A percentile compares a stretch with the other conserved stretches of the same genome.
Evolutionary conservation across 1,139 yeast genomes (phyloP).

Genomic region (Hansenula anomala): DNA sequence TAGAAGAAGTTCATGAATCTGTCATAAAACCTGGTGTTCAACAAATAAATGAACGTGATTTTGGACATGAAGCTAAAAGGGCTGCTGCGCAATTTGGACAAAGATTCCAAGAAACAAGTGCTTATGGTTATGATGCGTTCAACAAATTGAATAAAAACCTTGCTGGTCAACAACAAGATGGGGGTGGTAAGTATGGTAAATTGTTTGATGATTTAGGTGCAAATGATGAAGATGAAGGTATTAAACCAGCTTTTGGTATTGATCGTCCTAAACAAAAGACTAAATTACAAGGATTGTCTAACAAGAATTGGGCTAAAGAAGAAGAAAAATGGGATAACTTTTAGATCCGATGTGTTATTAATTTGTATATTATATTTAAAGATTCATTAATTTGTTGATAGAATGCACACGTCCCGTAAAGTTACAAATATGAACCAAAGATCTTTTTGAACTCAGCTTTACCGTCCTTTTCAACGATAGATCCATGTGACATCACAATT

Average conservation of each 20-base stretch:
- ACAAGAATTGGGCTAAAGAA: conserved; percentile 32
- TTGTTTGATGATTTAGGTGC: conserved; percentile 45
- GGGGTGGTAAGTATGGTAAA: conserved; percentile 41
- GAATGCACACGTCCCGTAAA: too few relatives aligned
- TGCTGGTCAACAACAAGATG: conserved; percentile 26
- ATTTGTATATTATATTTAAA: background rate
- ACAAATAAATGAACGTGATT: conserved; percentile 76
- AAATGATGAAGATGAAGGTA: conserved; percentile 26
- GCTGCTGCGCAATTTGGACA: conserved; percentile 97
- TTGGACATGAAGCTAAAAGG: conserved; percentile 63
- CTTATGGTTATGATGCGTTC: conserved; percentile 62
- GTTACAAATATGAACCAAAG: conserved; percentile 9
- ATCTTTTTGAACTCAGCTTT: conserved; percentile 22
- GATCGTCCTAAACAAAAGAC: conserved; percentile 56
- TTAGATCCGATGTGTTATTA: too few relatives aligned
- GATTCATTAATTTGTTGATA: too few relatives aligned
- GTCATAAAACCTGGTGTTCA: conserved; percentile 87
- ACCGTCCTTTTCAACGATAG: conserved; percentile 42
- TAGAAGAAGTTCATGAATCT: conserved; percentile 78
- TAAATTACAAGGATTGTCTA: conserved; percentile 47
- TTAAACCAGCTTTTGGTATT: conserved; percentile 70
- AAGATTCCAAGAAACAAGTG: conserved; percentile 85
- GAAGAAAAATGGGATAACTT: conserved; percentile 44
- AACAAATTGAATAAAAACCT: conserved; percentile 51
- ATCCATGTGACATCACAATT: conserved; percentile 57